Evolutionary conservation across 106 monocot species (phyloP), one percentile per base, ranked within the genome.

Genomic region (Phalaenopsis equestris): DNA sequence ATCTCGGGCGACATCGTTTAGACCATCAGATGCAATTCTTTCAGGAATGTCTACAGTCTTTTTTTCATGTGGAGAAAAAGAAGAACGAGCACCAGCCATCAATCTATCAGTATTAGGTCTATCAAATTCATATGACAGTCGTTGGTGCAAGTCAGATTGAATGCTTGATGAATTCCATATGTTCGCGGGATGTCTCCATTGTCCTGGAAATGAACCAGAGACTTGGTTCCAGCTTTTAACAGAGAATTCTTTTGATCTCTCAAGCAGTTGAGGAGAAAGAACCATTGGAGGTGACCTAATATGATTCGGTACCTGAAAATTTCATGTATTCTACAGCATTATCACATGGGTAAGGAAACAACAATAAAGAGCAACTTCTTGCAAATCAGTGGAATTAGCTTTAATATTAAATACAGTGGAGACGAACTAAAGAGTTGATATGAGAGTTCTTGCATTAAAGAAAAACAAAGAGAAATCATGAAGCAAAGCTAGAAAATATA

Each of bases 41-140:
- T 88, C 88, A 64, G 79, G 76, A 46, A 86, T 70, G 37, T 89
- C 89, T 75, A 88, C 91, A 75, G 76, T 67, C 75, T 87, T 94
- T 85, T 87, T 94, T 23, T 92, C 89, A 55, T 82, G 82, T 8
- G 42, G 67, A 39, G 77, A 80, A 52, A 87, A 67, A 65, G 88
- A 78, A 84, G 74, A 67, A 24, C 90, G 92, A 23, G 75, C 56
- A 38, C 85, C 85, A 80, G 89, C 78, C 56, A 90, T 77, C 56
- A 91, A 75, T 78, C 83, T 90, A 55, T 91, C 93, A 72, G 61
- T 43, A 65, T 72, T 74, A 77, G 92, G 91, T 23, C 94, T 83
- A 73, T 94, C 96, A 81, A 94, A 94, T 84, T 97, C 96, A 86
- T 82, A 91, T 42, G 94, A 86, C 19, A 97, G 56, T 6, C 96